Evolutionary conservation across 805 yeast genomes (phyloP).

Genomic region (Metschnikowia colocasiae): DNA sequence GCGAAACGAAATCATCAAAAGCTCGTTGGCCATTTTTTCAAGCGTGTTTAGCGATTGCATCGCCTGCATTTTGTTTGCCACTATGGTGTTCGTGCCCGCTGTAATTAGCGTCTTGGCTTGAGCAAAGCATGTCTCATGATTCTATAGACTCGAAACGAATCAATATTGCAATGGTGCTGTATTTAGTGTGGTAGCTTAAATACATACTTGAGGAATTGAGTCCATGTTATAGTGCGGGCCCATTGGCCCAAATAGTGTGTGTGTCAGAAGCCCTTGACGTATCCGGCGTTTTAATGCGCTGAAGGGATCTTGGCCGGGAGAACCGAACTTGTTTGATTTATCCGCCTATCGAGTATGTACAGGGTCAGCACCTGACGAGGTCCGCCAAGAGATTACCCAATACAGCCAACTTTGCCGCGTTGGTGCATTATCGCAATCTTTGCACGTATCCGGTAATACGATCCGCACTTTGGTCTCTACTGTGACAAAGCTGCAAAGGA

Average conservation of each 20-base stretch:
- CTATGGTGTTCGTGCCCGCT: slow-evolving; percentile 13
- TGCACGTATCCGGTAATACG: neutral
- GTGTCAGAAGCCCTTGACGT: neutral
- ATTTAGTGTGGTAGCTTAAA: neutral
- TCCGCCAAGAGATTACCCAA: slow-evolving; percentile 1
- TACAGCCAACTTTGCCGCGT: slow-evolving; percentile 3
- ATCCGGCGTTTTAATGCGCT: neutral
- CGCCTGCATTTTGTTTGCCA: slow-evolving; percentile 11
- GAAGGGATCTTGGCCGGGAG: neutral
- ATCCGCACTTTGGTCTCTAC: slow-evolving; percentile 1
- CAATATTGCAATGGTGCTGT: neutral
- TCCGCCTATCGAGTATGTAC: slow-evolving; percentile 1
- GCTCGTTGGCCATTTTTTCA: slow-evolving; percentile 3
- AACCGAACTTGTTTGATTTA: neutral
- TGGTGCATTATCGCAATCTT: neutral
- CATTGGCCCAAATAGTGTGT: neutral
- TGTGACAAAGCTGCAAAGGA: neutral
- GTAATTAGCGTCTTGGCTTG: slow-evolving; percentile 5
- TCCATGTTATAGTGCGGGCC: neutral
- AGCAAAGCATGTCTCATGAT: neutral
- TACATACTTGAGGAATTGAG: neutral
- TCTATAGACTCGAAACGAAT: neutral
- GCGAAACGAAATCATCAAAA: neutral
- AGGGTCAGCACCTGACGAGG: neutral
- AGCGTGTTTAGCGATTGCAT: slow-evolving; percentile 9